Evolutionary conservation across 2,329 filamentous ascomycete genomes (phyloP), one percentile per base, ranked within the genome.

Genomic region (Ascochyta rabiei): DNA sequence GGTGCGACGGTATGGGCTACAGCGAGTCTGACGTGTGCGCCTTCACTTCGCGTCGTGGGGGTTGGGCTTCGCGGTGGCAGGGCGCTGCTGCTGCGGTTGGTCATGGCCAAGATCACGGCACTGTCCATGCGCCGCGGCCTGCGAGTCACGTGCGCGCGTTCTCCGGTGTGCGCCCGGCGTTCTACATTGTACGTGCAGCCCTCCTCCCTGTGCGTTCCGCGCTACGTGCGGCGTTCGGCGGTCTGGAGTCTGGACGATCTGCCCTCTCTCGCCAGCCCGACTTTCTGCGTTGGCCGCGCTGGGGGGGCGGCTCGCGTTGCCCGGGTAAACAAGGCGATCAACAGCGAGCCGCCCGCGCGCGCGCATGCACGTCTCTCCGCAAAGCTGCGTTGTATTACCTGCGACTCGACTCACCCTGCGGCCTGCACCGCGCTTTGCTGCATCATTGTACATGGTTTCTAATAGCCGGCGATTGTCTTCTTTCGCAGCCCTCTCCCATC

Each of bases 391-490:
- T 57, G 60, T 59, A 56, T 57, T 54, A 48, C 56, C 51, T 55
- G 46, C 40, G 31, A 38, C 45, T 54, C 46, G 31, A 50, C 13
- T 62, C 48, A 45, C 42, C 44, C 53, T 54, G 50, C 48, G 43
- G 40, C 44, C 53, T 54, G 50, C 18, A 48, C 51, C 46, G 46
- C 43, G 53, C 43, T 34, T 44, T 51, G 43, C 53, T 51, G 60
- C 62, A 62, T 61, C 61, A 54, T 65, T 69, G 68, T 68, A 67
- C 59, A 68, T 71, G 70, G 50, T 60, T 55, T 52, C 50, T 57
- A 46, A 50, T 50, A 12, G 54, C 48, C 60, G 57, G 45, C 54
- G 43, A 57, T 53, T 40, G n/a, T 58, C 40, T 39, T 33, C 48
- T 31, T 48, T 24, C 45, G 41, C 35, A 56, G 48, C 49, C 45